A percentile compares a stretch with the other conserved stretches of the same genome.
phyloP scores from a whole-genome alignment of 1,284 basidiomycete species.

The Mixia osmundae region DNA sequence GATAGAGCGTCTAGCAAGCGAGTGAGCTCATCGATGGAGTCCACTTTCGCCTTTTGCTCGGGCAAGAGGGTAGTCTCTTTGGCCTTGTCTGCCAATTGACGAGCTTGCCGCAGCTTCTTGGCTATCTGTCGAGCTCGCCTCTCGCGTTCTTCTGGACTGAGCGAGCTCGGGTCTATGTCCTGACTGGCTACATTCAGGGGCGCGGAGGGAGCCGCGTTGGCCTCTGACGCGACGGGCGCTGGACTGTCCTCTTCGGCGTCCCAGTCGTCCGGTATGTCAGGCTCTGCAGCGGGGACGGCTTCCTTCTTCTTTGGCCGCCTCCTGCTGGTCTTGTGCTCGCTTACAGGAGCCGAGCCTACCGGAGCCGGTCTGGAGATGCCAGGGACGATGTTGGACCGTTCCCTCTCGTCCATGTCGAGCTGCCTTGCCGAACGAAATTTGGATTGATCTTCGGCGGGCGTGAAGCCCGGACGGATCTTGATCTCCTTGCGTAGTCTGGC shows the following conservation, averaged over 20 bases:
- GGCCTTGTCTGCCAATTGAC: not conserved
- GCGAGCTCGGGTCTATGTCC: too few species aligned
- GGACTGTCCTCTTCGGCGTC: not conserved
- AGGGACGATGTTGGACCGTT: conserved; percentile 36
- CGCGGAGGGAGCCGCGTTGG: too few species aligned
- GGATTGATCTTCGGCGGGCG: conserved; percentile 74
- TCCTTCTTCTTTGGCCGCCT: conserved; percentile 6
- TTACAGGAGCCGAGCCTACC: not conserved
- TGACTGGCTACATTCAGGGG: too few species aligned
- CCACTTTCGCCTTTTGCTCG: conserved; percentile 4
- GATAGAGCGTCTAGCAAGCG: too few species aligned
- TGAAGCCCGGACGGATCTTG: conserved; percentile 77
- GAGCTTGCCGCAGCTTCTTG: not conserved
- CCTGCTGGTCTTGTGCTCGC: not conserved
- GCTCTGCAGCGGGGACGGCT: conserved; percentile 7
- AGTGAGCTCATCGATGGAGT: too few species aligned
- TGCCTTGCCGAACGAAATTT: conserved; percentile 57
- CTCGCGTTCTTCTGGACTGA: too few species aligned
- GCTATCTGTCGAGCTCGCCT: too few species aligned
- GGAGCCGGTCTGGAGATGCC: conserved; percentile 23
- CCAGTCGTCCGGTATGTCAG: conserved; percentile 5
- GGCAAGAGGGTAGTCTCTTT: conserved; percentile 1
- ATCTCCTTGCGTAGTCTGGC: conserved; percentile 61
- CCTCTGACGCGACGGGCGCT: too few species aligned
- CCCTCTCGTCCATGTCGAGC: conserved; percentile 36